phyloP scores from a whole-genome alignment of 164 flowering plant species.

The Piper longum region DNA sequence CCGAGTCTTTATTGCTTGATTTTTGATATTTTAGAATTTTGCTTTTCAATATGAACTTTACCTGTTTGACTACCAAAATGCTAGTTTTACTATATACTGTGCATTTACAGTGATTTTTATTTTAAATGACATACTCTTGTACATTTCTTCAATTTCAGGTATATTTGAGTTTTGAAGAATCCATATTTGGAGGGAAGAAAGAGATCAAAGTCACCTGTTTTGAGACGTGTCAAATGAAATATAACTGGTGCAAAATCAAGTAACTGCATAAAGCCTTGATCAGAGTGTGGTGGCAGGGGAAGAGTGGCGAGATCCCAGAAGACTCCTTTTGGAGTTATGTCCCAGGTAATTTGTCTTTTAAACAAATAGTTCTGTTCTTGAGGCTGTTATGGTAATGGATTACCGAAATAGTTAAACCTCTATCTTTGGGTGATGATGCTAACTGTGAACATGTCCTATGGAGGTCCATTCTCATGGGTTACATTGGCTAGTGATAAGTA shows the following conservation, averaged over 20 bases:
- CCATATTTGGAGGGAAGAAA: conserved; percentile 61
- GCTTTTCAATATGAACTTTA: no score
- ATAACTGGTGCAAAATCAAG: conserved; percentile 85
- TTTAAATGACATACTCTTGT: background rate
- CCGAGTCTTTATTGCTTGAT: no score
- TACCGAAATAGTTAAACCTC: background rate
- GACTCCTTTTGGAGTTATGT: conserved; percentile 94
- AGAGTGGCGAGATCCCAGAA: conserved; percentile 52
- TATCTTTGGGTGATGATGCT: background rate
- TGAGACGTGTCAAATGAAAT: conserved; percentile 54
- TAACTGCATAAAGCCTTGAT: conserved; percentile 41
- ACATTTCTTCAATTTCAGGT: conserved; percentile 22
- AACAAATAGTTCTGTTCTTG: background rate
- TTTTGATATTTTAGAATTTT: no score
- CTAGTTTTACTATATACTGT: no score
- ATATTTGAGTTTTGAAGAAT: conserved; percentile 76
- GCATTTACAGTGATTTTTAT: no score
- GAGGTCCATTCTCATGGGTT: no score
- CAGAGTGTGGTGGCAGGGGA: conserved; percentile 78
- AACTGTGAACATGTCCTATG: background rate
- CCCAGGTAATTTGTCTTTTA: conserved; percentile 53
- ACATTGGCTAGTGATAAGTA: no score
- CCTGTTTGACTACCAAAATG: no score
- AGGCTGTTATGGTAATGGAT: background rate
- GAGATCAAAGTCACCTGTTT: conserved; percentile 49